These are phyloP conservation scores for Penicillium flavigenum DNA, from an alignment of 495 filamentous ascomycete genomes.

Conservation along the genomic window DNA sequence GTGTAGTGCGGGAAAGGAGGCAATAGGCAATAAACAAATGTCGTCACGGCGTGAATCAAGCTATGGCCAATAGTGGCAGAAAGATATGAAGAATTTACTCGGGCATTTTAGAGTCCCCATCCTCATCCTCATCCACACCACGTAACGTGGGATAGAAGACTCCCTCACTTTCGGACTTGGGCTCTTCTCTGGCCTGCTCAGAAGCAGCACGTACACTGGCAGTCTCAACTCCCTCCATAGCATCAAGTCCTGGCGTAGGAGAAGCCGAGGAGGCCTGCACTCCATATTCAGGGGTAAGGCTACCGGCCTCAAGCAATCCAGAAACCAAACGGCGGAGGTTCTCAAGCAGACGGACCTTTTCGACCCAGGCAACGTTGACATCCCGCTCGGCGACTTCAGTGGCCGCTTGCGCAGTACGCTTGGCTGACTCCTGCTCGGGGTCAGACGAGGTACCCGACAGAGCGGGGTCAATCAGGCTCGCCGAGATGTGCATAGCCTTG, in stretches of 20 bases:
- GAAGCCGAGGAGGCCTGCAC: constrained; percentile 17
- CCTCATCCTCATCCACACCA: constrained; percentile 41
- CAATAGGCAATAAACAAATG: constrained; percentile 16
- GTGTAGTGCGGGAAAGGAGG: constrained; percentile 9
- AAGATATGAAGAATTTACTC: constrained; percentile 13
- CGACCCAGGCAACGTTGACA: constrained; percentile 73
- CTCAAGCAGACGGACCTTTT: constrained; percentile 80
- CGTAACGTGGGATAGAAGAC: constrained; percentile 52
- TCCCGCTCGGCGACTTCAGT: constrained; percentile 49
- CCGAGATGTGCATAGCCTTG: constrained; percentile 43
- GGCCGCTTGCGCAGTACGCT: constrained; percentile 46
- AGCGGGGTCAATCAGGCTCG: constrained; percentile 55
- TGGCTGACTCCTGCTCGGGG: constrained; percentile 42
- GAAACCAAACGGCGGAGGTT: constrained; percentile 66
- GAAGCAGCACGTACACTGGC: constrained; percentile 20
- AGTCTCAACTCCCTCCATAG: constrained; percentile 46
- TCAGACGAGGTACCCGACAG: constrained; percentile 39
- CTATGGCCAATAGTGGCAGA: constrained; percentile 8
- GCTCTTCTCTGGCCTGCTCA: constrained; percentile 19
- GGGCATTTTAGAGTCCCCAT: constrained; percentile 41
- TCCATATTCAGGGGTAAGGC: constrained; percentile 53
- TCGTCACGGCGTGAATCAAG: constrained; percentile 29
- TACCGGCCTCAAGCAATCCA: constrained; percentile 59
- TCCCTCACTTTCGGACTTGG: constrained; percentile 27
- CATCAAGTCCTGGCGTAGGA: constrained; percentile 25